phyloP scores from a whole-genome alignment of 768 basidiomycete species.

The Mycena sanguinolenta region DNA sequence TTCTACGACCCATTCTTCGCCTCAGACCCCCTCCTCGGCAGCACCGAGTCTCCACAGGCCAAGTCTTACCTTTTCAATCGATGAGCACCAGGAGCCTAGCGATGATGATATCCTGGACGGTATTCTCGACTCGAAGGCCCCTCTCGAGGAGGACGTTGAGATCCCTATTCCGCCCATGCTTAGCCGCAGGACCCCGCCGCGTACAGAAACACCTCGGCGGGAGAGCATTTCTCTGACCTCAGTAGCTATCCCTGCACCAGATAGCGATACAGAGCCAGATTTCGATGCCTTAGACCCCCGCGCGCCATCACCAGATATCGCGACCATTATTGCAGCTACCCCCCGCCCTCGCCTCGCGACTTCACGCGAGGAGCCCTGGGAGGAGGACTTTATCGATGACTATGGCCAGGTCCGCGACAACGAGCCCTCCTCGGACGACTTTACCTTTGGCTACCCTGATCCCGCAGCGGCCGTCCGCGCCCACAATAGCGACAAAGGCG shows the following conservation, averaged over 20 bases:
- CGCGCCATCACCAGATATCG: constrained; percentile 53
- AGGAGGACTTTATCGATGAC: constrained; percentile 42
- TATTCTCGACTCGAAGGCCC: constrained; percentile 30
- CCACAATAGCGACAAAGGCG: constrained; percentile 40
- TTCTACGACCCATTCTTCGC: constrained; percentile 36
- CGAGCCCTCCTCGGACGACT: constrained; percentile 14
- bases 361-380: constrained; percentile 32
- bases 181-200: constrained; percentile 10
- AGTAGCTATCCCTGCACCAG: constrained; percentile 26
- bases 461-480: constrained; percentile 28
- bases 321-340: constrained; percentile 54
- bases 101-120: constrained; percentile 33
- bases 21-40: constrained; percentile 40
- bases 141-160: constrained; percentile 22
- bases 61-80: constrained; percentile 46
- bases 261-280: constrained; percentile 35
- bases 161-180: constrained; percentile 26
- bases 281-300: constrained; percentile 35
- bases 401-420: constrained; percentile 38
- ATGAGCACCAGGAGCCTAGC: constrained; percentile 36
- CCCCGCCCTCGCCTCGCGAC: constrained; percentile 46
- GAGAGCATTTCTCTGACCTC: constrained; percentile 36
- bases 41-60: constrained; percentile 35
- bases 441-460: constrained; percentile 36
- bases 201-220: constrained; percentile 12